Conservation (phyloP, 192 early-diverging fungal species). For the Umbelopsis sp. region DNA sequence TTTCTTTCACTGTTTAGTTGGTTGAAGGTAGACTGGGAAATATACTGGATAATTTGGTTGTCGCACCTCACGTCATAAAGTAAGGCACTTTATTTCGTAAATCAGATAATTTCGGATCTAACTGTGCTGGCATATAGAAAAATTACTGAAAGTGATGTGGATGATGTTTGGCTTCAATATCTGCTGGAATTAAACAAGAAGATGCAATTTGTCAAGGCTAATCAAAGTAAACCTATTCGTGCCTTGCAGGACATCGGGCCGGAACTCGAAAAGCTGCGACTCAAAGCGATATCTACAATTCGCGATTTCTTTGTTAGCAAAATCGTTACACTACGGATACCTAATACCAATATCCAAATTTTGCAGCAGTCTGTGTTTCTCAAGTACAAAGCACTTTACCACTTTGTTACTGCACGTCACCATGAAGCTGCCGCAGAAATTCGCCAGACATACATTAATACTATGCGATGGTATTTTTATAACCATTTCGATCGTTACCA, state of each 20-base stretch:
- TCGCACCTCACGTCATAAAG: slow-evolving; percentile 72
- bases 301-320: slow-evolving; percentile 86
- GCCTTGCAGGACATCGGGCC: slow-evolving; percentile 88
- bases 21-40: slow-evolving; percentile 74
- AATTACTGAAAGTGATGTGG: slow-evolving; percentile 92
- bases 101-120: background rate
- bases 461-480: slow-evolving; percentile 83
- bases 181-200: slow-evolving; percentile 87
- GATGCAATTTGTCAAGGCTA: slow-evolving; percentile 78
- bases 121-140: slow-evolving; percentile 52
- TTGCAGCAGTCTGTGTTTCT: slow-evolving; percentile 90
- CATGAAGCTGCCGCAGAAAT: slow-evolving; percentile 87
- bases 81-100: slow-evolving; percentile 21
- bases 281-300: slow-evolving; percentile 83
- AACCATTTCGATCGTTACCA: slow-evolving; percentile 92
- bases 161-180: slow-evolving; percentile 86
- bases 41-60: slow-evolving; percentile 85
- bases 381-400: slow-evolving; percentile 91
- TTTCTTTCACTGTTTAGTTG: slow-evolving; percentile 30
- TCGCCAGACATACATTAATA: slow-evolving; percentile 81
- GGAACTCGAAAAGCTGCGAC: slow-evolving; percentile 87
- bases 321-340: slow-evolving; percentile 84
- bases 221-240: slow-evolving; percentile 74
- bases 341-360: slow-evolving; percentile 92
- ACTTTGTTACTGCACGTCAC: slow-evolving; percentile 89